A percentile compares a stretch with the other conserved stretches of the same genome.
Evolutionary conservation across 495 filamentous ascomycete species (phyloP).

Genomic region (Copromyces sp.): DNA sequence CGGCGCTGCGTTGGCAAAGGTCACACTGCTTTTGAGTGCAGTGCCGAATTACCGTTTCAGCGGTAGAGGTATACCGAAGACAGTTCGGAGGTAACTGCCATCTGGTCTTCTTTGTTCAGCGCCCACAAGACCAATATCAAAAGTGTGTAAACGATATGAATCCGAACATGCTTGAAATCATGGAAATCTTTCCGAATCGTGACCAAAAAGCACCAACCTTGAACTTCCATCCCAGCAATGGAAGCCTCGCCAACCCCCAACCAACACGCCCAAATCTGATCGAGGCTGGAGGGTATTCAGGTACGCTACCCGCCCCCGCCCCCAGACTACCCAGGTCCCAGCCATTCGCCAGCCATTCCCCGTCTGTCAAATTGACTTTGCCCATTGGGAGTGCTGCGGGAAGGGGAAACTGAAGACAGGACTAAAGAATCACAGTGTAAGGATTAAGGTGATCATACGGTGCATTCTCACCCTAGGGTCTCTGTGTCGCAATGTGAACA

Average conservation of each 20-base stretch:
- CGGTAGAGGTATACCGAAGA: neutral
- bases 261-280: neutral
- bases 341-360: neutral
- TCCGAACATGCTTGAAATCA: neutral
- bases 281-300: neutral
- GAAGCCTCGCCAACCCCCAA: neutral
- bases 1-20: neutral
- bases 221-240: neutral
- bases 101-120: neutral
- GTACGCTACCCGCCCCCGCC: neutral
- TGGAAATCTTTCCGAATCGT: neutral
- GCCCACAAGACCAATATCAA: neutral
- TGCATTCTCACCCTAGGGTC: neutral
- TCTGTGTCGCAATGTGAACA: neutral
- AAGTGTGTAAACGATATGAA: neutral
- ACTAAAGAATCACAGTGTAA: neutral
- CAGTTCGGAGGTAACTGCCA: neutral
- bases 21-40: neutral
- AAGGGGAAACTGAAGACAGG: neutral
- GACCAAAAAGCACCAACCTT: neutral
- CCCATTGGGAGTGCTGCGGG: neutral
- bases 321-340: neutral
- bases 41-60: neutral
- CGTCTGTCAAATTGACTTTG: neutral
- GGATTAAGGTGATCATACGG: neutral